These are phyloP conservation scores for Diaporthe australafricana DNA, from an alignment of 2,329 filamentous ascomycete genomes.

Conservation along the genomic window DNA sequence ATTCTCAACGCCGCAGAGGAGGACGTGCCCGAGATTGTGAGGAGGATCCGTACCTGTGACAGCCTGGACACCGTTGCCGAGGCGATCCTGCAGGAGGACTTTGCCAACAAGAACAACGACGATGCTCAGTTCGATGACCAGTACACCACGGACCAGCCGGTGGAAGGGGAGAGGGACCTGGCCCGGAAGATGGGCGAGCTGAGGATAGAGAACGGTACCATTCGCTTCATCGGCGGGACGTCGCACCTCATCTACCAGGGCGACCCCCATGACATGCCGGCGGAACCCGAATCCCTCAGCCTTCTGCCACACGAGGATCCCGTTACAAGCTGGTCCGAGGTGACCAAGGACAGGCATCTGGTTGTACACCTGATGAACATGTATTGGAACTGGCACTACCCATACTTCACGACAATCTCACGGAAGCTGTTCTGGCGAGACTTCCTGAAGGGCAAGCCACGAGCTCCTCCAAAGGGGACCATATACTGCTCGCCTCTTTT, in stretches of 20 bases:
- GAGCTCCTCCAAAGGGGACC: slow-evolving; percentile 62
- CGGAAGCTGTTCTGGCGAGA: slow-evolving; percentile 89
- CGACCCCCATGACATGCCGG: slow-evolving; percentile 54
- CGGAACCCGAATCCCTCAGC: slow-evolving; percentile 58
- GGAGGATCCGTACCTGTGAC: slow-evolving; percentile 88
- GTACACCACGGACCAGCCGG: slow-evolving; percentile 53
- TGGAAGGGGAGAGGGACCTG: slow-evolving; percentile 79
- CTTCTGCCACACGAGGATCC: slow-evolving; percentile 71
- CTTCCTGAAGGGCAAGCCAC: slow-evolving; percentile 78
- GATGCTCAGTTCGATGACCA: slow-evolving; percentile 54
- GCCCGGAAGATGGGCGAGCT: slow-evolving; percentile 95
- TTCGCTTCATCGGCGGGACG: slow-evolving; percentile 93
- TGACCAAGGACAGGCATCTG: slow-evolving; percentile 82
- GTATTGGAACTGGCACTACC: slow-evolving; percentile 99
- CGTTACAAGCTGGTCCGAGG: slow-evolving; percentile 86
- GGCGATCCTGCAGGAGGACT: slow-evolving; percentile 58
- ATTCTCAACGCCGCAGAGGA: slow-evolving; percentile 93
- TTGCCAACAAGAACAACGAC: slow-evolving; percentile 52
- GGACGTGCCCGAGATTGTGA: slow-evolving; percentile 84
- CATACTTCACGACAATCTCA: slow-evolving; percentile 92
- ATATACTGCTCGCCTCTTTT: slow-evolving; percentile 89
- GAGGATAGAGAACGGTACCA: slow-evolving; percentile 85
- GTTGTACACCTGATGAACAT: slow-evolving; percentile 92
- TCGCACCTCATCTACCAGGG: slow-evolving; percentile 90
- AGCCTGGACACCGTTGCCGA: slow-evolving; percentile 68